A percentile compares a stretch with the other conserved stretches of the same genome.
These are phyloP conservation scores for Basidiobolus heterosporus DNA, from an alignment of 371 early-diverging fungal genomes.

Conservation along the genomic window DNA sequence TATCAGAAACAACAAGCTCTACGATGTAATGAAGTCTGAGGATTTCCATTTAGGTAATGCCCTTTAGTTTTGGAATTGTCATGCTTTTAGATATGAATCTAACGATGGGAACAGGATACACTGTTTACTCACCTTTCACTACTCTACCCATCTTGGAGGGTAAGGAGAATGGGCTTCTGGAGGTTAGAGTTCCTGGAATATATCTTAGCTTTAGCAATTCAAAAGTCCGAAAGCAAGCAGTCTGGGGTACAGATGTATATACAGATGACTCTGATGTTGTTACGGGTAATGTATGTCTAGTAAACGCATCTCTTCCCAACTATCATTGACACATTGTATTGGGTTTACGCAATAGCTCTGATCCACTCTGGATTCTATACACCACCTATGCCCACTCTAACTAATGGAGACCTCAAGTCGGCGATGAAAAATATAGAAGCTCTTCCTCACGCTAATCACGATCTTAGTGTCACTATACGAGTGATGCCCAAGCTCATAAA, in stretches of 20 bases:
- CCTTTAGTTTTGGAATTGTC: no score
- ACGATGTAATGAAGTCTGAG: no score
- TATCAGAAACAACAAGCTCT: no score
- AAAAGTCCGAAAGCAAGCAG: conserved; percentile 32
- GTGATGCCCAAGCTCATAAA: conserved; percentile 48
- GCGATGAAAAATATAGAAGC: conserved; percentile 11
- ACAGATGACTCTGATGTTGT: conserved; percentile 79
- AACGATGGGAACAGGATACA: conserved; percentile 15
- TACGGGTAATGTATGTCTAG: conserved; percentile 33
- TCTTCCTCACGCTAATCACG: conserved; percentile 22
- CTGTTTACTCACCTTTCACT: conserved; percentile 24
- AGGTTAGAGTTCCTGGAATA: conserved; percentile 32
- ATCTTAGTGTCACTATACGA: conserved; percentile 51
- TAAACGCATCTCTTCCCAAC: background rate
- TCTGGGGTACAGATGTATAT: conserved; percentile 81
- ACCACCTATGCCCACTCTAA: conserved; percentile 7
- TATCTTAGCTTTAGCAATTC: conserved; percentile 33
- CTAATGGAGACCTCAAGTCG: conserved; percentile 6
- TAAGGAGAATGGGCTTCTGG: conserved; percentile 28
- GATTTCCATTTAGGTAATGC: no score
- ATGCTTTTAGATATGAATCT: no score
- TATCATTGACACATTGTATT: background rate
- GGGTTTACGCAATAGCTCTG: conserved; percentile 17
- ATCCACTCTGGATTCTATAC: conserved; percentile 34
- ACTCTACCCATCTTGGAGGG: conserved; percentile 29